phyloP scores from a whole-genome alignment of 805 yeast species.

The Candida boidinii region DNA sequence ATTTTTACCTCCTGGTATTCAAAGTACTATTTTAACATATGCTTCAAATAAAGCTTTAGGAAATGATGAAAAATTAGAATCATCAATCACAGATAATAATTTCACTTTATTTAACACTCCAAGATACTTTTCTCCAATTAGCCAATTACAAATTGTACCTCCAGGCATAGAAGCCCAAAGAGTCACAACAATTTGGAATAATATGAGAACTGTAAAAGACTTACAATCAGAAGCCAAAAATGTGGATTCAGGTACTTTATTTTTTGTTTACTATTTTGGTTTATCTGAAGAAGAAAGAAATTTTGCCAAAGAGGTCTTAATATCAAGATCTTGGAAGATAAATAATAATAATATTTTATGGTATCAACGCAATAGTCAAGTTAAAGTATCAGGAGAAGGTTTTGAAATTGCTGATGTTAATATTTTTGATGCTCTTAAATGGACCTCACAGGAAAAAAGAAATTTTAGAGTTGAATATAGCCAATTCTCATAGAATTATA shows the following conservation, averaged over 20 bases:
- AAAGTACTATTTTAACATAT: slow-evolving; percentile 21
- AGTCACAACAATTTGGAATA: slow-evolving; percentile 23
- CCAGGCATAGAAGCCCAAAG: slow-evolving; percentile 26
- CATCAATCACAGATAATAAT: slow-evolving; percentile 14
- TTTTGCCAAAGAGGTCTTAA: slow-evolving; percentile 24
- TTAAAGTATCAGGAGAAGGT: slow-evolving; percentile 28
- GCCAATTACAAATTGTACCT: slow-evolving; percentile 19
- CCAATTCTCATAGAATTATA: slow-evolving; percentile 7
- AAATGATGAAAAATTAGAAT: slow-evolving; percentile 7
- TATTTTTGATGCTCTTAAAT: slow-evolving; percentile 33
- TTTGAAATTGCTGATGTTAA: slow-evolving; percentile 35
- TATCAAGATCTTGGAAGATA: slow-evolving; percentile 30
- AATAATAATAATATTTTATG: slow-evolving; percentile 23
- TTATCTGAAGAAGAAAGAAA: slow-evolving; percentile 32
- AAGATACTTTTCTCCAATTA: slow-evolving; percentile 17
- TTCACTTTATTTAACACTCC: slow-evolving; percentile 17
- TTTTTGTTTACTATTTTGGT: slow-evolving; percentile 36
- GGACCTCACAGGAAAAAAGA: slow-evolving; percentile 33
- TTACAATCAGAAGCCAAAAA: slow-evolving; percentile 18
- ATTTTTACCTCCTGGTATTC: slow-evolving; percentile 27
- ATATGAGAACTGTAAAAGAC: slow-evolving; percentile 14
- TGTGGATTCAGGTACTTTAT: slow-evolving; percentile 28
- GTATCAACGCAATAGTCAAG: slow-evolving; percentile 31
- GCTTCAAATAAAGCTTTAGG: slow-evolving; percentile 15
- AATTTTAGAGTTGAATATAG: slow-evolving; percentile 31